phyloP scores from a whole-genome alignment of 1,284 basidiomycete species.

The Naganishia albida region DNA sequence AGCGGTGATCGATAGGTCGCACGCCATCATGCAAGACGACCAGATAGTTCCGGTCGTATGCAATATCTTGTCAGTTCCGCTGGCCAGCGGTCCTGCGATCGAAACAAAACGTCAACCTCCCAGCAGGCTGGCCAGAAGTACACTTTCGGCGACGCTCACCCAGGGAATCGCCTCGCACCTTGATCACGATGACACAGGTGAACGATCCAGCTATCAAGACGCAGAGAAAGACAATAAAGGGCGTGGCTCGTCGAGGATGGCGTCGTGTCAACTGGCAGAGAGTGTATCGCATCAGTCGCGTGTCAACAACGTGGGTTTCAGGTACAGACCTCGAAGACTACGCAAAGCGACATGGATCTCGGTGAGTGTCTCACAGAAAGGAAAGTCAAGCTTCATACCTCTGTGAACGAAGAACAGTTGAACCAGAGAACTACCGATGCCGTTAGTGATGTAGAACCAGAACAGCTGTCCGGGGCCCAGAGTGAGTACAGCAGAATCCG shows the following conservation, averaged over 20 bases:
- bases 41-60: slow-evolving; percentile 9
- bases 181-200: slow-evolving; percentile 22
- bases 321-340: not conserved
- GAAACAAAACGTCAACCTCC: not conserved
- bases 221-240: not conserved
- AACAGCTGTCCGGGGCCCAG: slow-evolving; percentile 4
- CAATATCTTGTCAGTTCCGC: slow-evolving; percentile 10
- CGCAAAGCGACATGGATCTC: no score
- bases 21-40: slow-evolving; percentile 22
- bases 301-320: no score
- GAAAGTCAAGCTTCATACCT: no score
- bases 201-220: slow-evolving; percentile 6
- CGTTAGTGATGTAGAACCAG: slow-evolving; percentile 27
- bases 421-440: slow-evolving; percentile 12
- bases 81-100: slow-evolving; percentile 9
- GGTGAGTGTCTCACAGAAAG: no score
- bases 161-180: slow-evolving; percentile 23
- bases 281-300: no score
- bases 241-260: slow-evolving; percentile 1
- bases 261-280: not conserved
- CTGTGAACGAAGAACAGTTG: slow-evolving; percentile 23
- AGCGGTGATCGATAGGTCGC: slow-evolving; percentile 21
- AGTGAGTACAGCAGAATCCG: not conserved
- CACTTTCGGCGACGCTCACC: not conserved
- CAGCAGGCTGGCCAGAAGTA: not conserved